These are phyloP conservation scores for Arthrobotrys pseudoclavata DNA, from an alignment of 2,329 filamentous ascomycete genomes.

Conservation along the genomic window DNA sequence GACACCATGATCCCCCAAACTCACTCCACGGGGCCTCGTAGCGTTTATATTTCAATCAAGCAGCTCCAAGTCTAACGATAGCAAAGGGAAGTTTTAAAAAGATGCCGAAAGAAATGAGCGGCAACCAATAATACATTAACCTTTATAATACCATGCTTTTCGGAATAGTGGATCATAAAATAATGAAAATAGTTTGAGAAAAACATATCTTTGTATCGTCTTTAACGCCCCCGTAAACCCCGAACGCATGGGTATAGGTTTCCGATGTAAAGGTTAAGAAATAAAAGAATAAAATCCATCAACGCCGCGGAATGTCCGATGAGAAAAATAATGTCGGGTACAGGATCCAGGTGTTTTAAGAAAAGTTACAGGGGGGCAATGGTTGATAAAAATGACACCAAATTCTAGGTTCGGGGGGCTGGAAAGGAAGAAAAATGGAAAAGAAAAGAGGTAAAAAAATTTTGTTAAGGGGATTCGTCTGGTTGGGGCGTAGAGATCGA, in stretches of 20 bases:
- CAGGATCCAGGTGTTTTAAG: too few relatives aligned
- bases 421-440: not conserved
- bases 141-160: not conserved
- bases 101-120: not conserved
- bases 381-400: not conserved
- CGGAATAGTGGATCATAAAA: not conserved
- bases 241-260: not conserved
- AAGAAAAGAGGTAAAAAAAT: not conserved
- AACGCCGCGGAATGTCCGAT: constrained; percentile 40
- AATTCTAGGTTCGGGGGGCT: not conserved
- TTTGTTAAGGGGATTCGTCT: too few relatives aligned
- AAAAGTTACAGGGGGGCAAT: not conserved
- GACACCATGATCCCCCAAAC: too few relatives aligned
- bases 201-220: not conserved
- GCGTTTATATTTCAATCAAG: not conserved
- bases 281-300: constrained; percentile 11
- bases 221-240: not conserved
- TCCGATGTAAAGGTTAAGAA: not conserved
- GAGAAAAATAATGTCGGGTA: not conserved
- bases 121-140: not conserved
- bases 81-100: not conserved
- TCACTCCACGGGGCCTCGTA: too few relatives aligned
- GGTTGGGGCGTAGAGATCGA: not conserved
- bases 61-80: not conserved
- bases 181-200: not conserved